Evolutionary conservation across 352 stramenopile genomes (phyloP).

Genomic region (Porosira glacialis): DNA sequence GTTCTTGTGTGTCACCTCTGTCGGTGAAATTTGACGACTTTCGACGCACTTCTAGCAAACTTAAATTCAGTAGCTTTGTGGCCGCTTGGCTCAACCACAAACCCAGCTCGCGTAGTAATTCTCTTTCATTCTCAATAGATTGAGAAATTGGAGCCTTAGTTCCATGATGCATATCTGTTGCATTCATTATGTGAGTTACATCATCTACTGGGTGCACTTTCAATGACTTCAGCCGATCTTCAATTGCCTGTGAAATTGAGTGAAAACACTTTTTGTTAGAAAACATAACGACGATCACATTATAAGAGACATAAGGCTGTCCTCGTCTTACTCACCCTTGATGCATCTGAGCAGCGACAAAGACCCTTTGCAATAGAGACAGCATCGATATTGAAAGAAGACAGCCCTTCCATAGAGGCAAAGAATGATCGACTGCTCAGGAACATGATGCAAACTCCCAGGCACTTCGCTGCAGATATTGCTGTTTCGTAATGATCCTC

Average conservation of each 20-base stretch:
- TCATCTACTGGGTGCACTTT: slow-evolving; percentile 37
- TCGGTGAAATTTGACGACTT: slow-evolving; percentile 8
- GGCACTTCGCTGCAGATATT: slow-evolving; percentile 29
- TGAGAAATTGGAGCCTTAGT: slow-evolving; percentile 9
- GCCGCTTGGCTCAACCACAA: slow-evolving; percentile 42
- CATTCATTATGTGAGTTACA: slow-evolving; percentile 34
- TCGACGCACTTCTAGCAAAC: slow-evolving; percentile 32
- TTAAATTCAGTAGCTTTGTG: slow-evolving; percentile 52
- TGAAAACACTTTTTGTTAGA: slow-evolving; percentile 6
- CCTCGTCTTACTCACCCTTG: slow-evolving; percentile 55
- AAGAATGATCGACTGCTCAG: slow-evolving; percentile 37
- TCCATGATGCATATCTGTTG: slow-evolving; percentile 21
- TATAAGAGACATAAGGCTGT: neutral
- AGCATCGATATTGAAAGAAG: slow-evolving; percentile 41
- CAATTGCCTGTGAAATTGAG: slow-evolving; percentile 29
- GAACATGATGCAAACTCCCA: slow-evolving; percentile 34
- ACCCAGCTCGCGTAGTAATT: slow-evolving; percentile 46
- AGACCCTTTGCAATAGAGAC: slow-evolving; percentile 50
- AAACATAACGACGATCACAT: neutral
- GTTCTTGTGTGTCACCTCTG: slow-evolving; percentile 16
- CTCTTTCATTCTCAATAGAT: slow-evolving; percentile 40
- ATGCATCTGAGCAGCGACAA: slow-evolving; percentile 49
- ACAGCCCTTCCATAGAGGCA: slow-evolving; percentile 12
- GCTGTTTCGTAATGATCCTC: slow-evolving; percentile 35
- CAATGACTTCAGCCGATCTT: slow-evolving; percentile 31